Evolutionary conservation across 2,329 filamentous ascomycete species (phyloP).

Genomic region (Fonsecaea monophora): DNA sequence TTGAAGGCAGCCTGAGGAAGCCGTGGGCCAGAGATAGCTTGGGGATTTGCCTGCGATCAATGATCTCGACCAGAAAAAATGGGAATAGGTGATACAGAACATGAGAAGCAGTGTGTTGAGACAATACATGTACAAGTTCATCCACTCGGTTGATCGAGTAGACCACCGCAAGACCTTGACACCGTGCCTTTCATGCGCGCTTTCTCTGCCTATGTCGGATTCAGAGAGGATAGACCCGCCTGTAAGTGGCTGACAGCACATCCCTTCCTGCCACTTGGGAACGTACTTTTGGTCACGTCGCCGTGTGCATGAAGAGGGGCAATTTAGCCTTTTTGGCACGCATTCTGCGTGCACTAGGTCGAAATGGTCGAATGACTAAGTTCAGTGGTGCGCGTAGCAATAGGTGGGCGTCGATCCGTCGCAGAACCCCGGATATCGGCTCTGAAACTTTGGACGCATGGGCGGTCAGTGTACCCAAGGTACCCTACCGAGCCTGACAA

Average conservation of each 20-base stretch:
- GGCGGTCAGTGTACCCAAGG: constrained; percentile 1
- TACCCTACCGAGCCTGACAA: background rate
- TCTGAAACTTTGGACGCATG: constrained; percentile 4
- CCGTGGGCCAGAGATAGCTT: constrained; percentile 2
- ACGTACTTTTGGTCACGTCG: constrained; percentile 8
- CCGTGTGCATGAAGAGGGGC: constrained; percentile 10
- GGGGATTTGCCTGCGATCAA: constrained; percentile 71
- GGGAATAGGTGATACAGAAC: constrained; percentile 55
- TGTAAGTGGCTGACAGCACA: constrained; percentile 2
- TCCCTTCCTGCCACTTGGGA: background rate
- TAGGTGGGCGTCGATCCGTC: background rate
- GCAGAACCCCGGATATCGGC: constrained; percentile 24
- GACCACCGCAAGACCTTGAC: constrained; percentile 5
- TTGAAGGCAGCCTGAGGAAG: constrained; percentile 9
- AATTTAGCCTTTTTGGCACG: constrained; percentile 12
- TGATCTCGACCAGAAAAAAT: constrained; percentile 72
- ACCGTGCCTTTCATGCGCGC: no score
- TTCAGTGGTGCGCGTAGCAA: background rate
- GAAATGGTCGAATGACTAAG: constrained; percentile 5
- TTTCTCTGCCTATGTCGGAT: background rate
- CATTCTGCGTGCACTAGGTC: background rate
- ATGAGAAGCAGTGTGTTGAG: constrained; percentile 6
- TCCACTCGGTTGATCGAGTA: constrained; percentile 6
- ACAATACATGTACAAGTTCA: constrained; percentile 23
- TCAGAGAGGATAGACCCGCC: background rate